Evolutionary conservation across 2,329 filamentous ascomycete genomes (phyloP).

Genomic region (Diaporthe sp.): DNA sequence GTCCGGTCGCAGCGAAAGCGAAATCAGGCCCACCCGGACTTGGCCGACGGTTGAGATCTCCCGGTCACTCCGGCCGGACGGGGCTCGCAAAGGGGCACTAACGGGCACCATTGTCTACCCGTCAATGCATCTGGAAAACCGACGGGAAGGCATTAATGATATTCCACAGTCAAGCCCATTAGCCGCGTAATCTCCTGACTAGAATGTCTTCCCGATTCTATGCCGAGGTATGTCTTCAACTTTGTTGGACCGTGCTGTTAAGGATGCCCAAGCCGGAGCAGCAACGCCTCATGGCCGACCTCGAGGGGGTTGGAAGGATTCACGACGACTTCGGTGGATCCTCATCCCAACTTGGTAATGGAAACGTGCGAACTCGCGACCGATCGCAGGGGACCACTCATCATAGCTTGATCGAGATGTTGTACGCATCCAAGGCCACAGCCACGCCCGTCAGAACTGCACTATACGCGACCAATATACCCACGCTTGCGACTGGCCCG

Average conservation of each 20-base stretch:
- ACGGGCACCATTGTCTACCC: constrained; percentile 11
- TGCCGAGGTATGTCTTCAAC: background rate
- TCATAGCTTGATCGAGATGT: constrained; percentile 80
- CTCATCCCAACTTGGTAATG: background rate
- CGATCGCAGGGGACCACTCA: constrained; percentile 21
- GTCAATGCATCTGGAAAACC: constrained; percentile 21
- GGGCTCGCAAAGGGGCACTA: constrained; percentile 28
- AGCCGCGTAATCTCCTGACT: constrained; percentile 15
- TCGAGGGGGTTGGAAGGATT: background rate
- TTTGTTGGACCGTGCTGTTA: background rate
- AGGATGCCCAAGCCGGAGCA: background rate
- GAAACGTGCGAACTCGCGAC: background rate
- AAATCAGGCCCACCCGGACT: constrained; percentile 32
- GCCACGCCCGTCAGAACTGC: constrained; percentile 76
- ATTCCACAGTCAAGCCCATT: constrained; percentile 10
- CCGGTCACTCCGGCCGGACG: constrained; percentile 31
- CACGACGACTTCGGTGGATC: constrained; percentile 5
- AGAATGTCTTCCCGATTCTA: background rate
- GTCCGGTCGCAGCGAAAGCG: constrained; percentile 22
- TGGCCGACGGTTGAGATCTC: constrained; percentile 28
- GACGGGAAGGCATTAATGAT: constrained; percentile 5
- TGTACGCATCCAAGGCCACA: constrained; percentile 71
- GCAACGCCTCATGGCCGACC: background rate
- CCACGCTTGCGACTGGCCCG: constrained; percentile 74
- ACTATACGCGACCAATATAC: constrained; percentile 80